A percentile compares a stretch with the other conserved stretches of the same genome.
These are phyloP conservation scores for Neurospora africana DNA, from an alignment of 495 filamentous ascomycete species.

Conservation along the genomic window DNA sequence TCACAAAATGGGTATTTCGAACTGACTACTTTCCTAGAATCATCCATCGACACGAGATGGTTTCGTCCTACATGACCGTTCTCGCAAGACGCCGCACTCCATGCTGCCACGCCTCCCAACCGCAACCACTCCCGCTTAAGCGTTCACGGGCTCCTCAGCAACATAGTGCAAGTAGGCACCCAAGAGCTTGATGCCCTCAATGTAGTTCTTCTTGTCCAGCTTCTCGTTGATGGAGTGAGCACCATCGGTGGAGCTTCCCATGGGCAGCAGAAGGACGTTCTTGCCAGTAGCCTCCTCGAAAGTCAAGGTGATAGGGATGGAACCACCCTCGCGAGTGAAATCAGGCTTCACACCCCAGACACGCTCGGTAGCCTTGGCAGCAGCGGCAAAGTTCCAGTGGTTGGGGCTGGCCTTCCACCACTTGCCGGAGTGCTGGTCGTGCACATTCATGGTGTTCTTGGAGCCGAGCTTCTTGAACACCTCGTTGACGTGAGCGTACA, in stretches of 20 bases:
- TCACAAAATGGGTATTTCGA: neutral
- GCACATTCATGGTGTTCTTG: conserved; percentile 81
- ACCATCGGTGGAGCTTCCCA: conserved; percentile 94
- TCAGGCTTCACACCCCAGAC: conserved; percentile 91
- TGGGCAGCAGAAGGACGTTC: conserved; percentile 89
- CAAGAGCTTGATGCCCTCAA: conserved; percentile 93
- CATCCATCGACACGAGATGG: neutral
- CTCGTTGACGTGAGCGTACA: conserved; percentile 67
- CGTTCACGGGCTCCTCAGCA: conserved; percentile 65
- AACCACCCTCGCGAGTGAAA: conserved; percentile 92
- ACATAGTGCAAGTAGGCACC: conserved; percentile 96
- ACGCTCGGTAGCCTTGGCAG: conserved; percentile 80
- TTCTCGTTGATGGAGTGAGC: conserved; percentile 98
- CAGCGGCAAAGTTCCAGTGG: conserved; percentile 96
- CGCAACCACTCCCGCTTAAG: conserved; percentile 7
- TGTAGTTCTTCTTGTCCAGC: conserved; percentile 91
- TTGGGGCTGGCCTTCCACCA: conserved; percentile 98
- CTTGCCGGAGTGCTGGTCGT: conserved; percentile 78
- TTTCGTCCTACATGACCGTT: neutral
- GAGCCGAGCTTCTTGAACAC: conserved; percentile 72
- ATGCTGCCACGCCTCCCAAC: neutral
- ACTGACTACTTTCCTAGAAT: neutral
- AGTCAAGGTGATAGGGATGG: conserved; percentile 91
- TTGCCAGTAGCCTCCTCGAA: conserved; percentile 98
- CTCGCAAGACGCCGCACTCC: neutral